phyloP scores from a whole-genome alignment of 2,329 filamentous ascomycete genomes.

The Massarina eburnea region DNA sequence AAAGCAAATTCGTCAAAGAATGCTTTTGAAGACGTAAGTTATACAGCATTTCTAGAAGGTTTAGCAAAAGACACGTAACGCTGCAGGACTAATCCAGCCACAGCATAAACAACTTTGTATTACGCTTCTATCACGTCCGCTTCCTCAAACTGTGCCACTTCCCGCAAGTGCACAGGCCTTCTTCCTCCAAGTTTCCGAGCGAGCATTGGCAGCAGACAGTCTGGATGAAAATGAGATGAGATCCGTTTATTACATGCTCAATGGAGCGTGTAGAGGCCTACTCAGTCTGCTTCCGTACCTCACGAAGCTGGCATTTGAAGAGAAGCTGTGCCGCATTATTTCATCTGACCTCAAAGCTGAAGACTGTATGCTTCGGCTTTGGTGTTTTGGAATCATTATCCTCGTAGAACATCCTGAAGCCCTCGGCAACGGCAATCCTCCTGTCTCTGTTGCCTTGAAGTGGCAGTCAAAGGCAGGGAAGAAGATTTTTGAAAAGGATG shows the following conservation, averaged over 20 bases:
- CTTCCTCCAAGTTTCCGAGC: conserved; percentile 36
- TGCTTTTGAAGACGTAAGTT: conserved; percentile 34
- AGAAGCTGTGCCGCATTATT: conserved; percentile 29
- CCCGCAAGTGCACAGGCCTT: conserved; percentile 38
- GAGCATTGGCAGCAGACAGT: conserved; percentile 22
- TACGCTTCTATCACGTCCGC: conserved; percentile 33
- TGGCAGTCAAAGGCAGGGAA: conserved; percentile 35
- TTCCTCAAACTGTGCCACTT: conserved; percentile 32
- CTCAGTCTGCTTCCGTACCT: conserved; percentile 25
- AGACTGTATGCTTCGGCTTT: conserved; percentile 32
- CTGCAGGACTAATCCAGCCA: background rate
- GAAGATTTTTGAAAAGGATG: conserved; percentile 30
- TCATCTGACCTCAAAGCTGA: conserved; percentile 22
- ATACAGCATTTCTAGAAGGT: background rate
- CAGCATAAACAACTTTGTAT: conserved; percentile 36
- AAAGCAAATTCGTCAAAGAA: conserved; percentile 34
- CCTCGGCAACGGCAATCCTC: background rate
- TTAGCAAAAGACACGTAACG: background rate
- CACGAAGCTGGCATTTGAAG: conserved; percentile 26
- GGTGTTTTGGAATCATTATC: conserved; percentile 37
- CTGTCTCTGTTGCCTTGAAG: conserved; percentile 4
- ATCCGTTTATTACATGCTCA: conserved; percentile 35
- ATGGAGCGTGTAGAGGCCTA: conserved; percentile 39
- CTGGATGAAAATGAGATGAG: conserved; percentile 27
- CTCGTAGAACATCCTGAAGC: conserved; percentile 24